Evolutionary conservation across 352 stramenopile genomes (phyloP), one percentile per base, ranked within the genome.

Genomic region (Pythium scleroteichum): DNA sequence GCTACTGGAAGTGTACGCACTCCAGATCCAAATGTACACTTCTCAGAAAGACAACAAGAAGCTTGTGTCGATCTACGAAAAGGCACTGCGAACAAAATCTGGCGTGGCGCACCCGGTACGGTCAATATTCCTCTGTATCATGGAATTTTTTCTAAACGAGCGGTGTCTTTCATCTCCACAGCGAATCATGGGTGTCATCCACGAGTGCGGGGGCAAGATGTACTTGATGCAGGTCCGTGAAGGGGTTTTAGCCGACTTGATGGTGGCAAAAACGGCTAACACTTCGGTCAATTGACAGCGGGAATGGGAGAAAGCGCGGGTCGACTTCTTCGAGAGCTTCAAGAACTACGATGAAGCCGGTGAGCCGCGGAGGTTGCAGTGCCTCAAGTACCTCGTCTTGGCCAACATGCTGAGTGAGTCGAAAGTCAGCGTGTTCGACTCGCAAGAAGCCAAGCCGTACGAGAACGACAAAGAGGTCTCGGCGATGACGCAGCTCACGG

Each of bases 301-400:
- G 6, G 90, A 97, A 53, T 98, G 96, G 79, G 87, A 98, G 56
- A 92, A 94, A 42, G 95, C 92, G 0, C 87, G 83, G 0, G 96
- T 92, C 50, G 92, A 96, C 23, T 98, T 98, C 51, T 98, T 98
- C 60, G 90, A 97, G 51, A 93, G 90, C 10, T 98, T 98, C 72
- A 98, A 98, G 68, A 97, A 84, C 60, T 98, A 97, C 66, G 95
- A 98, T 69, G 95, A 98, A 72, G 95, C 95, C n/a, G 95, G 95
- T 32, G 95, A 98, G 74, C 77, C 82, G 20, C 80, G 82, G 46
- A 76, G 95, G 8, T 74, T 98, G 33, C 86, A 97, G 58, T 97
- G 90, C 72, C 74, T 98, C 35, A 98, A 98, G 71, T 98, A 98
- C 63, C 67, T 98, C 16, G 93, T 98, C 22, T 78, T 98, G 55